A percentile compares a stretch with the other conserved stretches of the same genome.
Conservation (phyloP, 495 filamentous ascomycete species). For the Xylaria acuta region DNA sequence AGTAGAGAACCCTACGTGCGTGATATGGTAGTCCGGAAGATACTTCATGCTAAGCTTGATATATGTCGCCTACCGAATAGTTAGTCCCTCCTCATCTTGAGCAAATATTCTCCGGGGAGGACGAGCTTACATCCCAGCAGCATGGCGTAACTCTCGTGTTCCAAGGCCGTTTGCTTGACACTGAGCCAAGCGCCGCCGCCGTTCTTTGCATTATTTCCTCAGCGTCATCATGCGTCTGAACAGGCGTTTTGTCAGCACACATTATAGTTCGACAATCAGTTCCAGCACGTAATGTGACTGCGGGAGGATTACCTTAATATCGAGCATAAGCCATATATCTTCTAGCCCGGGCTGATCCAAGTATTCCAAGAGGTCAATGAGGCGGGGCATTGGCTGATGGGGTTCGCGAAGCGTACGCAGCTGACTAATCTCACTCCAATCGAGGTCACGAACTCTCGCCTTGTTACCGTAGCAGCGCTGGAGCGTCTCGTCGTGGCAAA, state of each 20-base stretch:
- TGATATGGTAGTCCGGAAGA: constrained; percentile 70
- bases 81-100: not conserved
- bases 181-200: constrained; percentile 63
- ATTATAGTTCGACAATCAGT: not conserved
- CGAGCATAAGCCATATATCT: constrained; percentile 80
- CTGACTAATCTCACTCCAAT: constrained; percentile 73
- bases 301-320: constrained; percentile 73
- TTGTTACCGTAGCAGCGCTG: constrained; percentile 79
- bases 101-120: not conserved
- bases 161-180: constrained; percentile 65
- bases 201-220: constrained; percentile 70
- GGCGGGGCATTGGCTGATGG: constrained; percentile 71
- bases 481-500: constrained; percentile 74
- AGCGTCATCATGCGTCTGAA: constrained; percentile 68
- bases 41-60: constrained; percentile 63
- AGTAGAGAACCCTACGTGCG: constrained; percentile 75
- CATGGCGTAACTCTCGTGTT: constrained; percentile 74
- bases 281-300: not conserved
- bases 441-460: constrained; percentile 73
- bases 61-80: constrained; percentile 59
- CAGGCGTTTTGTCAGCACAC: constrained; percentile 15
- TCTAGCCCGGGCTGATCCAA: constrained; percentile 64
- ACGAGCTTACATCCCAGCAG: constrained; percentile 71
- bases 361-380: constrained; percentile 78
- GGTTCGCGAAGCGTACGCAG: constrained; percentile 72